Conservation (phyloP, 768 basidiomycete species). For the Crepidotus variabilis region DNA sequence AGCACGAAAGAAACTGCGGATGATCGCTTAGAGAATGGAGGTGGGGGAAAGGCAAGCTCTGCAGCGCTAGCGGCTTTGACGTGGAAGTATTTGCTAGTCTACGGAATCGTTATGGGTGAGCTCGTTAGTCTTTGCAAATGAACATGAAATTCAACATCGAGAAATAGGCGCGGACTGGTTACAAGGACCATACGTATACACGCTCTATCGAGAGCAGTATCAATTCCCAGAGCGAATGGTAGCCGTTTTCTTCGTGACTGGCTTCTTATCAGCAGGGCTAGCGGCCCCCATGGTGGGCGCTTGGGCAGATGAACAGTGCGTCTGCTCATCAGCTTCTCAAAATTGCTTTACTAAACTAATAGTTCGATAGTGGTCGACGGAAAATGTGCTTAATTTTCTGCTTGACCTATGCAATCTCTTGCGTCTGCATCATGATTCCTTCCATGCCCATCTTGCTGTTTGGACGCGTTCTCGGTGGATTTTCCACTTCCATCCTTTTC, state of each 20-base stretch:
- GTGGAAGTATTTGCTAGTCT: constrained; percentile 60
- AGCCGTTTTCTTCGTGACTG: constrained; percentile 73
- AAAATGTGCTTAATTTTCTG: constrained; percentile 71
- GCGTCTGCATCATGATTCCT: constrained; percentile 54
- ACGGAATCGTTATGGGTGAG: constrained; percentile 72
- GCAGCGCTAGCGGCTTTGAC: constrained; percentile 16
- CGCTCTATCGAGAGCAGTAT: constrained; percentile 69
- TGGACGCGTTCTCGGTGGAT: constrained; percentile 64
- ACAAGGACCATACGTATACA: constrained; percentile 78
- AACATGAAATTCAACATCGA: neutral
- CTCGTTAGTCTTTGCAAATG: constrained; percentile 2
- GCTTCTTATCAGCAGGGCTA: constrained; percentile 67
- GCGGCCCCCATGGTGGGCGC: constrained; percentile 69
- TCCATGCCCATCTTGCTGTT: constrained; percentile 55
- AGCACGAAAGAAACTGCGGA: constrained; percentile 12
- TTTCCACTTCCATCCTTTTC: constrained; percentile 74
- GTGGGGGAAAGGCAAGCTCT: neutral
- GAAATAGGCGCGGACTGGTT: constrained; percentile 69
- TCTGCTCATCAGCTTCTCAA: constrained; percentile 5
- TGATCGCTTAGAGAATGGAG: constrained; percentile 19
- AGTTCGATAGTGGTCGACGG: constrained; percentile 52
- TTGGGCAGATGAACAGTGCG: constrained; percentile 76
- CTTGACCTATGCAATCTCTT: constrained; percentile 57
- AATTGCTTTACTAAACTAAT: neutral
- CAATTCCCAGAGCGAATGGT: constrained; percentile 58